Percentiles rank a stretch among this genome's conserved stretches.
These are phyloP conservation scores for Saccharomycopsis guyanensis DNA, from an alignment of 805 yeast genomes.

Conservation along the genomic window DNA sequence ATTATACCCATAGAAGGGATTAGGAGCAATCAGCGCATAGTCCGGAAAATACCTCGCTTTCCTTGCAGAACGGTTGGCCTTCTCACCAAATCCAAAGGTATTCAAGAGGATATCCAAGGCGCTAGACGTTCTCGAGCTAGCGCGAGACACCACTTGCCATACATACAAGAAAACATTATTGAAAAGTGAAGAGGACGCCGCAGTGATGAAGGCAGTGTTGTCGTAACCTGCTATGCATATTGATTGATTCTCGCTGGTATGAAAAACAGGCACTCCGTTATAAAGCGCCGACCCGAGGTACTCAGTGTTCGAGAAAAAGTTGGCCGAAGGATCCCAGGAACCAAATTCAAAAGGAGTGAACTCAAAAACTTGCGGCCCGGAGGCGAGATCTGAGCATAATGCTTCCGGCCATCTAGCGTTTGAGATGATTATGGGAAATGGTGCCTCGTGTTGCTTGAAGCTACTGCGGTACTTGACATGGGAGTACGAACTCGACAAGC, in stretches of 20 bases:
- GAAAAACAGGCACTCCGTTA: slow-evolving; percentile 34
- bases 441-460: slow-evolving; percentile 56
- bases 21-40: slow-evolving; percentile 44
- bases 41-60: slow-evolving; percentile 38
- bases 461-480: slow-evolving; percentile 51
- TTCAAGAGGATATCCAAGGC: slow-evolving; percentile 34
- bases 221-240: slow-evolving; percentile 48
- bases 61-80: slow-evolving; percentile 29
- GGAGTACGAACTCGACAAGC: slow-evolving; percentile 50
- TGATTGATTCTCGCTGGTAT: slow-evolving; percentile 24
- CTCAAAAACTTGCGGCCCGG: slow-evolving; percentile 49
- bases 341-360: slow-evolving; percentile 64
- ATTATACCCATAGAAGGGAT: slow-evolving; percentile 42
- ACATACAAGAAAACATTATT: slow-evolving; percentile 45
- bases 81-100: slow-evolving; percentile 37
- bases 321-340: slow-evolving; percentile 47
- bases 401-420: slow-evolving; percentile 37
- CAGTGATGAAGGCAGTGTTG: slow-evolving; percentile 51
- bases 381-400: slow-evolving; percentile 28
- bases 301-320: slow-evolving; percentile 41
- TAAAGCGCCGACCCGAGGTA: slow-evolving; percentile 44
- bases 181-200: slow-evolving; percentile 57
- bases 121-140: slow-evolving; percentile 26
- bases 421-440: slow-evolving; percentile 59
- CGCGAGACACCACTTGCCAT: slow-evolving; percentile 32